Percentiles rank a stretch among this genome's conserved stretches.
Evolutionary conservation across 257 asterid species (phyloP).

Genomic region (Solanum rostratum): DNA sequence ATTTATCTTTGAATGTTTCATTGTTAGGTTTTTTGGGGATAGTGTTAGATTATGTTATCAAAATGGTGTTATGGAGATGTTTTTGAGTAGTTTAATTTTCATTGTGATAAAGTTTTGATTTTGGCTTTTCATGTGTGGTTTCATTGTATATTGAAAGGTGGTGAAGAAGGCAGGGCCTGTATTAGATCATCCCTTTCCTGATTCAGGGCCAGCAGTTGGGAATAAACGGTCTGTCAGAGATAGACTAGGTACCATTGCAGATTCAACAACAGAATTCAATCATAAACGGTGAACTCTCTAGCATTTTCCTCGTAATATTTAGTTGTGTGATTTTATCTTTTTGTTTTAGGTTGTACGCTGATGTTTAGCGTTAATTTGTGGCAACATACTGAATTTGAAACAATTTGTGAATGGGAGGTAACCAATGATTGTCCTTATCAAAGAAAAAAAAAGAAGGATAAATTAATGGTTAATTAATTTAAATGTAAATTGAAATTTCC

Average conservation of each 20-base stretch:
- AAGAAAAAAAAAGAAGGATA: background rate
- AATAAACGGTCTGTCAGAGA: slow-evolving; percentile 67
- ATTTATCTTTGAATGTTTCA: background rate
- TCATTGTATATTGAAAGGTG: slow-evolving; percentile 31
- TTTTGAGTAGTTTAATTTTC: background rate
- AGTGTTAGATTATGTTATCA: background rate
- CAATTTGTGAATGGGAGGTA: background rate
- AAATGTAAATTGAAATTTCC: background rate
- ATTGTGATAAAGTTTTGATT: background rate
- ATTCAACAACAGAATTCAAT: slow-evolving; percentile 26
- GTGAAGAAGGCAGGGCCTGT: slow-evolving; percentile 49
- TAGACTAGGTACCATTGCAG: slow-evolving; percentile 65
- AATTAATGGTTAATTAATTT: background rate
- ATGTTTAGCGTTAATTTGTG: background rate
- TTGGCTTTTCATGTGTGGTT: background rate
- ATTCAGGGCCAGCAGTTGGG: slow-evolving; percentile 35
- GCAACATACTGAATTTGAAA: background rate
- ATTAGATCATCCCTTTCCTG: slow-evolving; percentile 16
- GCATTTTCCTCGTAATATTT: background rate
- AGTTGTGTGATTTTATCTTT: background rate
- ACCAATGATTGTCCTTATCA: background rate
- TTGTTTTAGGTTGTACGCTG: background rate
- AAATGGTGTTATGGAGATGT: background rate
- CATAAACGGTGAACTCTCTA: slow-evolving; percentile 46
- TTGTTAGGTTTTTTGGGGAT: background rate